Percentiles rank a stretch among this genome's conserved stretches.
Evolutionary conservation across 306 rosid genomes (phyloP).

Genomic region (Luffa aegyptiaca): DNA sequence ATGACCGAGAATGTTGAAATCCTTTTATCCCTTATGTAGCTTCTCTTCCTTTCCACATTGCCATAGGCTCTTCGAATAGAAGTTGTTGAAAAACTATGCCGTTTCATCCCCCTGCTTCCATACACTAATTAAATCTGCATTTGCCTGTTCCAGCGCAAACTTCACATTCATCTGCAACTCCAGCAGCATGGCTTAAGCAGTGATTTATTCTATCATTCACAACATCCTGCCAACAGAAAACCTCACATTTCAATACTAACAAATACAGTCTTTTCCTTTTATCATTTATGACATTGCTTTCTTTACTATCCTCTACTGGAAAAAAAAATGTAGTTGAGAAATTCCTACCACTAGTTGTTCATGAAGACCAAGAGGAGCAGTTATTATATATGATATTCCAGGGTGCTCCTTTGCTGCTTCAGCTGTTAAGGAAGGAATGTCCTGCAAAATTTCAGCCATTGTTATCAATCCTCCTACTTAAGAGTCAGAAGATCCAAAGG

Average conservation of each 20-base stretch:
- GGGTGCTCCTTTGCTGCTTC: constrained; percentile 84
- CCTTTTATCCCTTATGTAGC: neutral
- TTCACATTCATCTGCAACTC: constrained; percentile 66
- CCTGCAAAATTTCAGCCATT: constrained; percentile 34
- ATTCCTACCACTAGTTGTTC: constrained; percentile 66
- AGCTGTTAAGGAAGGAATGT: constrained; percentile 77
- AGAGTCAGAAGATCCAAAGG: neutral
- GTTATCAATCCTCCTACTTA: neutral
- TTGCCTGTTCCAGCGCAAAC: constrained; percentile 80
- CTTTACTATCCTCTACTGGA: neutral
- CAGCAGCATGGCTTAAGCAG: constrained; percentile 67
- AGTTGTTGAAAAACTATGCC: neutral
- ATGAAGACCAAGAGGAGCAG: constrained; percentile 92
- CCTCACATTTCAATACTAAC: neutral
- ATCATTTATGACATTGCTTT: neutral
- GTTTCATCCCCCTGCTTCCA: neutral
- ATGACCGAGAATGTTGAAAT: neutral
- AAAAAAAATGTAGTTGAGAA: neutral
- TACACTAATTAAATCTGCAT: constrained; percentile 46
- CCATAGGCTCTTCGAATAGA: neutral
- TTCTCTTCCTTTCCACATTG: neutral
- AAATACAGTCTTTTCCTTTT: neutral
- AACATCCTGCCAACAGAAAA: constrained; percentile 52
- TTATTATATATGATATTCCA: constrained; percentile 49
- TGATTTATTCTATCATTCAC: constrained; percentile 66